Evolutionary conservation across 192 early-diverging fungal species (phyloP), one percentile per base, ranked within the genome.

Genomic region (Coemansia sp.): DNA sequence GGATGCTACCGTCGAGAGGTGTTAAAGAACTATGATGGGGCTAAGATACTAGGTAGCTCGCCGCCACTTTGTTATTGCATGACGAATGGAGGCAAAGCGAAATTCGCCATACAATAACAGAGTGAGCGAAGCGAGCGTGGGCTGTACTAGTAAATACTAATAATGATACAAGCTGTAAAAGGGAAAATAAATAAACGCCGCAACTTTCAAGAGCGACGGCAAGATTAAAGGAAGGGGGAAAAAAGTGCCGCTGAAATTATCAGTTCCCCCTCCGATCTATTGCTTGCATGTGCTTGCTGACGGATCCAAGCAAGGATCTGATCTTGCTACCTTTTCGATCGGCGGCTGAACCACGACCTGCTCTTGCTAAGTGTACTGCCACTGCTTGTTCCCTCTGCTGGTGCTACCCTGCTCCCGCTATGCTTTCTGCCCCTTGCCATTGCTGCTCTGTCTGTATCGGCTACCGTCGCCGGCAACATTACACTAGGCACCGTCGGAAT

Each of bases 311-410:
- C 15, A 33, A 2, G n/a, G n/a, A n/a, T n/a, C n/a, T n/a, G 46
- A 26, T 39, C 5, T 53, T 3, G 30, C 30, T 64, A 75, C 44
- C 67, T 72, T 34, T 74, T 76, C 20, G 73, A 69, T 16, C 80
- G 71, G 7, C 71, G 74, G 67, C 73, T 59, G 45, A 82, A 82
- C 80, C 80, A 82, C 49, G 75, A 82, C 20, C 68, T 63, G 44
- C 79, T 62, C 30, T 71, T 76, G 62, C 66, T 55, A 16, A 59
- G 51, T 11, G 51, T 53, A 23, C 51, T 16, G 14, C 51, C 14
- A 9, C 51, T 53, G 23, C 23, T 10, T 12, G 23, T 23, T 26
- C 24, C 24, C 23, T 53, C 51, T 12, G 23, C 10, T 23, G 24
- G 51, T 0, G 51, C 9, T 6, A 2, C 51, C 24, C 23, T 53